Conservation (phyloP, 805 yeast species). For the Cyberlindnera xylosilytica region DNA sequence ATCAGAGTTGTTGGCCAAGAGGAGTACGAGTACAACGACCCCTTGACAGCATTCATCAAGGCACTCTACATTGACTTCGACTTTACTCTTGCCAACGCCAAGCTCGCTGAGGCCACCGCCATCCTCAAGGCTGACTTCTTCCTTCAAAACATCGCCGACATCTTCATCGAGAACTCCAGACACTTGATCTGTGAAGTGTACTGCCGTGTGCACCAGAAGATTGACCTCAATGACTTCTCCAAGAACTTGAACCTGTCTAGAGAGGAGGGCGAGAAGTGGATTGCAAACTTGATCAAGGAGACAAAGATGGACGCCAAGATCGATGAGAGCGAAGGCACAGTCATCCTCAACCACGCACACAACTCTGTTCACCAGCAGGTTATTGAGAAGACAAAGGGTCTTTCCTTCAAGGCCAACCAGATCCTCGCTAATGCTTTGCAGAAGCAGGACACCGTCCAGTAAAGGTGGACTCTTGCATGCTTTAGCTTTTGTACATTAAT, state of each 20-base stretch:
- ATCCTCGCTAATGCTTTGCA: constrained; percentile 44
- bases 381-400: constrained; percentile 63
- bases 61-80: constrained; percentile 57
- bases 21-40: constrained; percentile 62
- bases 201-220: constrained; percentile 49
- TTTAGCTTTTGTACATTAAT: background rate
- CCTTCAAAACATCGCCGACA: constrained; percentile 38
- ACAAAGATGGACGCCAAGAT: constrained; percentile 52
- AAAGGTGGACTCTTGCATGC: background rate
- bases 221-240: constrained; percentile 45
- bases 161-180: constrained; percentile 45
- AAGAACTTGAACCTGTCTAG: constrained; percentile 39
- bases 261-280: constrained; percentile 51
- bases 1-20: constrained; percentile 58
- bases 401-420: constrained; percentile 58
- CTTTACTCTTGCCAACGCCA: constrained; percentile 48
- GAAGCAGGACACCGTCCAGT: constrained; percentile 25
- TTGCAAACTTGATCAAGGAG: constrained; percentile 47
- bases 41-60: constrained; percentile 54
- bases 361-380: constrained; percentile 64
- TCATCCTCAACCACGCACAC: constrained; percentile 51
- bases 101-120: constrained; percentile 45
- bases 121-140: constrained; percentile 57
- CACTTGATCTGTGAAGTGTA: constrained; percentile 51
- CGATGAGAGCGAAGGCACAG: constrained; percentile 47